A percentile compares a stretch with the other conserved stretches of the same genome.
phyloP scores from a whole-genome alignment of 331 rosid genomes.

The Spiraea crenata region DNA sequence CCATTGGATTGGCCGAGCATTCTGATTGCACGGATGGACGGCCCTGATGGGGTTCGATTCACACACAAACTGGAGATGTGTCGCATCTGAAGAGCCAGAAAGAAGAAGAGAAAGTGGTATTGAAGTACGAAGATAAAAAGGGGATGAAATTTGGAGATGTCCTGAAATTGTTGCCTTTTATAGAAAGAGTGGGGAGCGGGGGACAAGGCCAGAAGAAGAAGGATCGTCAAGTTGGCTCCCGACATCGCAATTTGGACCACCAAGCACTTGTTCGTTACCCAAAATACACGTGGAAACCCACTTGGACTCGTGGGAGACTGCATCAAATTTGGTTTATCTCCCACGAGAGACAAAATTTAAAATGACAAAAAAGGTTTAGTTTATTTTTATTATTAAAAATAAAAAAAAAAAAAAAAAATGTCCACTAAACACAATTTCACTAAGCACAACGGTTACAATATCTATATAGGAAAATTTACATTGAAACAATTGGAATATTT shows the following conservation, averaged over 20 bases:
- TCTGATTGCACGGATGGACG: background rate
- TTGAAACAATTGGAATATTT: no score
- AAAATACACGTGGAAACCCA: background rate
- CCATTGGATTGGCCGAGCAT: background rate
- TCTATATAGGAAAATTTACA: no score
- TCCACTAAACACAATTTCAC: no score
- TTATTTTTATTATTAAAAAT: no score
- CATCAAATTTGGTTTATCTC: no score
- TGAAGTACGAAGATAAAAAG: background rate
- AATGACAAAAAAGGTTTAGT: no score
- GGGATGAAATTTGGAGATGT: no score
- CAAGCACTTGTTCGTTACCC: background rate
- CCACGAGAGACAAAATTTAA: no score
- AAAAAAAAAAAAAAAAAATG: no score
- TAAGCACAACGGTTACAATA: no score
- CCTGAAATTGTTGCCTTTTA: background rate
- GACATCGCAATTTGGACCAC: background rate
- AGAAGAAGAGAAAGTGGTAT: background rate
- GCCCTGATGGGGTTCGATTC: constrained; percentile 24
- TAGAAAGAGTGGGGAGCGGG: background rate
- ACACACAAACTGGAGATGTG: constrained; percentile 31
- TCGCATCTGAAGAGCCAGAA: constrained; percentile 8
- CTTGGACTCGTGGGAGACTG: no score
- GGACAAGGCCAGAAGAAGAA: background rate
- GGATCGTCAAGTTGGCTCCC: background rate